phyloP scores from a whole-genome alignment of 2,329 filamentous ascomycete genomes.

The Colletotrichum euphorbiae region DNA sequence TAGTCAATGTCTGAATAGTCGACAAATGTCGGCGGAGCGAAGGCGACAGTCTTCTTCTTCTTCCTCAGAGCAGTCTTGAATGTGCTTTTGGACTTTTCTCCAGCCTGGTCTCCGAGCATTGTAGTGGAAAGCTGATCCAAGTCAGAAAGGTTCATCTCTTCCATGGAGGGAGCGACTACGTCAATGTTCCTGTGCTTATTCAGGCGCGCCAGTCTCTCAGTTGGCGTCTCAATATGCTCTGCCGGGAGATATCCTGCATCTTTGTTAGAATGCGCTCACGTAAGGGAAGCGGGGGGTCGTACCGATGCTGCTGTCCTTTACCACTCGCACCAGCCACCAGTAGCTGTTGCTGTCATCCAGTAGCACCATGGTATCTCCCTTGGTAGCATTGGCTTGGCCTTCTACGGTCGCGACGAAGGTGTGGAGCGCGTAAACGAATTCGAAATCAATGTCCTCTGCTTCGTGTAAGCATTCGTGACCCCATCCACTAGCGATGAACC shows the following conservation, averaged over 20 bases:
- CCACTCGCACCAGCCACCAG: constrained; percentile 98
- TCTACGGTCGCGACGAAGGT: constrained; percentile 98
- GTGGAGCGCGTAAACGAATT: constrained; percentile 98
- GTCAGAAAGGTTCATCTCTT: constrained; percentile 45
- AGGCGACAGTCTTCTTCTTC: constrained; percentile 89
- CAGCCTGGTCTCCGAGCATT: constrained; percentile 71
- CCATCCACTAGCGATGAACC: constrained; percentile 79
- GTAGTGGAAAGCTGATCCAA: constrained; percentile 66
- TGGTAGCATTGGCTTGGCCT: constrained; percentile 97
- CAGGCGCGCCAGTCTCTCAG: constrained; percentile 88
- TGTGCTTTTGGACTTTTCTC: constrained; percentile 83
- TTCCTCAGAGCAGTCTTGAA: constrained; percentile 86
- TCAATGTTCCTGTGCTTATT: constrained; percentile 99
- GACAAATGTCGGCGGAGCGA: constrained; percentile 85
- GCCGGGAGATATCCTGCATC: constrained; percentile 88
- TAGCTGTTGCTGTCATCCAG: constrained; percentile 99
- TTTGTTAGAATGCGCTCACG: constrained; percentile 42
- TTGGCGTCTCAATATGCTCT: constrained; percentile 98
- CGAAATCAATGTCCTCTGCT: constrained; percentile 99
- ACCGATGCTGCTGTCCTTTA: constrained; percentile 97
- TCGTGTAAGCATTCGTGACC: constrained; percentile 87
- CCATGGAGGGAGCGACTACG: constrained; percentile 64
- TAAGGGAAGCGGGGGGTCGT: constrained; percentile 41
- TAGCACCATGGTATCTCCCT: constrained; percentile 98
- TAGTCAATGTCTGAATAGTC: constrained; percentile 91